These are phyloP conservation scores for Proliferodiscus dingleyae DNA, from an alignment of 2,329 filamentous ascomycete species.

Conservation along the genomic window DNA sequence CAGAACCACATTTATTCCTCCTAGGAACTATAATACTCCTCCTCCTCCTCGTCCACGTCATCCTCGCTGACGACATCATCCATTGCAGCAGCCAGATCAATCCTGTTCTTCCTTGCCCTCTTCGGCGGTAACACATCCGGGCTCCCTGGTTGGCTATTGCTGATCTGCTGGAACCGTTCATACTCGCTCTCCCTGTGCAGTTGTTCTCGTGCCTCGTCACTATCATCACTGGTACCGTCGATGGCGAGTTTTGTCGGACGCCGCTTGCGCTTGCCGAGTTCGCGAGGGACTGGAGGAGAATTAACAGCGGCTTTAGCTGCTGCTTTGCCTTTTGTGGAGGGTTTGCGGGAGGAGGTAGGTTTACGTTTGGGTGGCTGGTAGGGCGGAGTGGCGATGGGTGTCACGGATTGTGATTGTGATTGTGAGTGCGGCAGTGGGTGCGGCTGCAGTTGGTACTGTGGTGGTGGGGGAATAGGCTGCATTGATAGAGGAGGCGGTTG, in stretches of 20 bases:
- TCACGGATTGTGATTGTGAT: too few species aligned
- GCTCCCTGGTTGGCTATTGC: constrained; percentile 18
- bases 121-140: constrained; percentile 12
- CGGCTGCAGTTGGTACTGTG: not conserved
- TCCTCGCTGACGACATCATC: constrained; percentile 6
- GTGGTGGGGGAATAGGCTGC: not conserved
- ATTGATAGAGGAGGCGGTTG: not conserved
- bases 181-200: constrained; percentile 26
- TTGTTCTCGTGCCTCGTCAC: constrained; percentile 15
- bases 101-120: constrained; percentile 15
- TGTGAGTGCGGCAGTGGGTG: not conserved
- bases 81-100: constrained; percentile 9
- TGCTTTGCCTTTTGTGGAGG: not conserved
- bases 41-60: constrained; percentile 2
- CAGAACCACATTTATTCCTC: not conserved
- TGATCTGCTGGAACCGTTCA: constrained; percentile 26
- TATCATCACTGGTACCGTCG: constrained; percentile 7
- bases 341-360: not conserved
- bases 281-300: too few species aligned
- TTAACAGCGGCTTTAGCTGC: too few species aligned
- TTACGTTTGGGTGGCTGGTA: too few species aligned
- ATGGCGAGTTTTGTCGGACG: not conserved
- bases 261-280: constrained; percentile 2
- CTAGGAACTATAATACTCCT: not conserved
- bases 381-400: too few species aligned